Evolutionary conservation across 352 stramenopile genomes (phyloP), one percentile per base, ranked within the genome.

Genomic region (Pythium guiyangense): DNA sequence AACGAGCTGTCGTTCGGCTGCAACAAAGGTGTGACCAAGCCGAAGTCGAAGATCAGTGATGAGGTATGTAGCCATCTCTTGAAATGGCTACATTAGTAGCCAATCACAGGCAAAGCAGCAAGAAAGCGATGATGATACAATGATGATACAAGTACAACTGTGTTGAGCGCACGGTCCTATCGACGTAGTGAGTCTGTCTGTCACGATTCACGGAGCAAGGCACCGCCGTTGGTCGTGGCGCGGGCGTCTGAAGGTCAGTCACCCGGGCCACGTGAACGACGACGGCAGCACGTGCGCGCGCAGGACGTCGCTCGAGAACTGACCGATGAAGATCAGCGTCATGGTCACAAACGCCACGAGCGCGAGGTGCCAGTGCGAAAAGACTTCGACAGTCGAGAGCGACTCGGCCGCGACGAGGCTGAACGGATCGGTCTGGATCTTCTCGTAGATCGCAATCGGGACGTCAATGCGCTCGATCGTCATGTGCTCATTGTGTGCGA

Each of bases 331-430:
- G 61, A 92, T 91, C 22, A 94, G 69, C 22, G 77, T 87, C 82
- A 92, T 94, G 6, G 82, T 77, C 44, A 74, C 72, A 50, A 94
- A 94, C 10, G 75, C 79, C 35, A 90, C 81, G 17, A 85, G 60
- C 17, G 76, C 79, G 20, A 92, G 57, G 47, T 92, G 79, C 82
- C 80, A 91, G 57, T 81, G 79, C 26, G 84, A 91, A 64, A 91
- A 92, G n/a, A 84, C 82, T 26, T 92, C 80, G 26, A 92, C 64
- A 43, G 81, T 86, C 51, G 80, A 90, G 46, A 95, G 69, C 49
- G 84, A 92, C 65, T 93, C 85, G 43, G 83, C 81, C 44, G 84
- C 85, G 31, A 95, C 83, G 51, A 95, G 92, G 62, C 85, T 95
- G 60, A 95, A 85, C 52, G 85, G 85, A 45, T 95, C 85, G n/a